Evolutionary conservation across 768 basidiomycete species (phyloP), one percentile per base, ranked within the genome.

Genomic region (Suillus brevipes): DNA sequence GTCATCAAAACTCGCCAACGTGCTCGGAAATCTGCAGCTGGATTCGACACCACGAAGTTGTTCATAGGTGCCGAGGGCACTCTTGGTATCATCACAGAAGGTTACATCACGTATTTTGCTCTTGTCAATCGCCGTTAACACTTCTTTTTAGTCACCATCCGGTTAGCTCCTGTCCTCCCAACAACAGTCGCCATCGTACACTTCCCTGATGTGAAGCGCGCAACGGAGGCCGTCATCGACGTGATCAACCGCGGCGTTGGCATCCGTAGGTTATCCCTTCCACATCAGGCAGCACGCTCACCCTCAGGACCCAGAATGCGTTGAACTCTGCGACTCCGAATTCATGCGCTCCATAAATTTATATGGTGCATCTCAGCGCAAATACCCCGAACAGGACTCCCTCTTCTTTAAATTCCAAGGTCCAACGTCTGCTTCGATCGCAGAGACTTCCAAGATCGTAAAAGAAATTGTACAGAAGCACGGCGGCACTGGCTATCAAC

Each of bases 391-490:
- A 61, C 79, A 78, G 34, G 91, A 94, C 72, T 87, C 84, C 25
- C 81, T 97, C 13, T 93, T 94, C 79, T 91, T 97, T 84, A 94
- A 95, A 74, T 87, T 97, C 74, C 91, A 94, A 70, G 91, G 91
- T 13, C 83, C 88, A 10, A 84, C 87, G 1, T 78, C 80, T 1
- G 77, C 82, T 2, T 83, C 87, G 4, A 77, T 93, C n/a, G 73
- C 79, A 2, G 89, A 90, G 67, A 87, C 88, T 0, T 85, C 88
- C 0, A 77, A 79, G 7, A 80, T 89, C 18, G 87, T 89, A 31
- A 79, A 86, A 67, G 77, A 76, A 58, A 80, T 93, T 37, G 82
- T 85, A 10, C 80, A 82, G 73, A 85, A 83, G 71, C 83, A 95
- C 64, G 90, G 90, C 0, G 91, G 89, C 4, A 83, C 81, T 10